A percentile compares a stretch with the other conserved stretches of the same genome.
Evolutionary conservation across 2,329 filamentous ascomycete species (phyloP).

Genomic region (Pyrenochaeta sp.): DNA sequence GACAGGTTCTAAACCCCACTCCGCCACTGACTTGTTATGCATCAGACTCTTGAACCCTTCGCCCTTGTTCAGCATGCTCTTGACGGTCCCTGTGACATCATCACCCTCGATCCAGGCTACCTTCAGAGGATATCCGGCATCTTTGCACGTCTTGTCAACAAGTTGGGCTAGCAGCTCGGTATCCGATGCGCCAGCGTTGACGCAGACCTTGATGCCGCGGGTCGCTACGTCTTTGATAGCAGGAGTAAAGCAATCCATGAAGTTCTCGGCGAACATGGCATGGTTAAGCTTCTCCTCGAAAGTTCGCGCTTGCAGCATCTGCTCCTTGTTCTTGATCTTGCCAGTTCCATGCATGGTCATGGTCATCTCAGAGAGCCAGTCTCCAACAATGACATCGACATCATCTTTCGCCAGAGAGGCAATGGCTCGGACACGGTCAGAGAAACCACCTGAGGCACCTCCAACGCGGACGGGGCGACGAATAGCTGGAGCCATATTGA

Average conservation of each 20-base stretch:
- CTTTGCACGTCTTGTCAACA: constrained; percentile 36
- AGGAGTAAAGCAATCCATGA: constrained; percentile 58
- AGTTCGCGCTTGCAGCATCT: constrained; percentile 52
- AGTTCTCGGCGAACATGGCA: constrained; percentile 50
- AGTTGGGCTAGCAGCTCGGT: constrained; percentile 37
- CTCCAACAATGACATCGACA: constrained; percentile 45
- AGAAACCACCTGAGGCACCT: constrained; percentile 56
- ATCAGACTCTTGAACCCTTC: constrained; percentile 46
- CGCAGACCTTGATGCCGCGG: constrained; percentile 41
- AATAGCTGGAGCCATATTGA: constrained; percentile 30
- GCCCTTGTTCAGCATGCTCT: constrained; percentile 51
- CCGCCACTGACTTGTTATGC: constrained; percentile 48
- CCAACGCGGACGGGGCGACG: constrained; percentile 52
- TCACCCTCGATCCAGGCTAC: constrained; percentile 56
- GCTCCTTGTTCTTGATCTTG: constrained; percentile 45
- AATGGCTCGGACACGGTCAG: constrained; percentile 55
- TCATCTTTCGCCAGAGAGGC: constrained; percentile 51
- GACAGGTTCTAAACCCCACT: constrained; percentile 45
- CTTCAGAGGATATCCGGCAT: constrained; percentile 36
- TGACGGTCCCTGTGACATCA: constrained; percentile 47
- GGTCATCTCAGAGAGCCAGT: constrained; percentile 44
- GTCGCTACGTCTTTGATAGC: constrained; percentile 44
- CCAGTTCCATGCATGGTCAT: constrained; percentile 41
- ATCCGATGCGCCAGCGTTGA: constrained; percentile 44
- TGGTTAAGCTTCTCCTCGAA: constrained; percentile 47